Conservation (phyloP, 305 asterid species). For the Plantago coronopus region DNA sequence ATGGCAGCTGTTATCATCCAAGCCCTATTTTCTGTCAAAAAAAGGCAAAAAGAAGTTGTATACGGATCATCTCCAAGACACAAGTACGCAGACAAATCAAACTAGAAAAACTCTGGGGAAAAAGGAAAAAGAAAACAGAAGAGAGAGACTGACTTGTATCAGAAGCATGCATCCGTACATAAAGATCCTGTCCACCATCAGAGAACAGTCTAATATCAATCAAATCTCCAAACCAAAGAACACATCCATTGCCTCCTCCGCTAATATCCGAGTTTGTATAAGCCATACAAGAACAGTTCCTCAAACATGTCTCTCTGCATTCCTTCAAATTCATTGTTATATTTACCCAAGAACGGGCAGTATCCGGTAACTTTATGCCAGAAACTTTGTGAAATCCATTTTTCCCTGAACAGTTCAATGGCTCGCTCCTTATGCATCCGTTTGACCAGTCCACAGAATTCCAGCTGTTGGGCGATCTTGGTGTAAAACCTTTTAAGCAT, state of each 20-base stretch:
- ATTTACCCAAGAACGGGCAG: constrained; percentile 25
- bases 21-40: constrained; percentile 29
- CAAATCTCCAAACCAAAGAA: constrained; percentile 47
- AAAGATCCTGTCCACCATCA: constrained; percentile 43
- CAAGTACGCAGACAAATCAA: neutral
- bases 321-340: constrained; percentile 31
- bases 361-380: constrained; percentile 42
- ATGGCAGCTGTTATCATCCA: constrained; percentile 15
- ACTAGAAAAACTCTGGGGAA: neutral
- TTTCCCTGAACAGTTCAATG: constrained; percentile 30
- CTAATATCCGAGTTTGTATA: constrained; percentile 37
- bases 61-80: neutral
- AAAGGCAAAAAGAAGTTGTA: neutral
- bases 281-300: constrained; percentile 56
- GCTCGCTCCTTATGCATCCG: constrained; percentile 37
- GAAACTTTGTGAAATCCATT: constrained; percentile 31
- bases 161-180: constrained; percentile 31
- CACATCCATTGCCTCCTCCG: constrained; percentile 42
- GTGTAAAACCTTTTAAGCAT: constrained; percentile 42
- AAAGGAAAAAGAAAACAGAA: neutral
- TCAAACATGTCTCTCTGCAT: constrained; percentile 42
- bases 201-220: constrained; percentile 36
- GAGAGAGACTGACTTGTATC: constrained; percentile 23
- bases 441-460: constrained; percentile 31
- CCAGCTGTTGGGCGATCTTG: constrained; percentile 34